Conservation (phyloP, 2,329 filamentous ascomycete species). For the Apiospora kogelbergensis region DNA sequence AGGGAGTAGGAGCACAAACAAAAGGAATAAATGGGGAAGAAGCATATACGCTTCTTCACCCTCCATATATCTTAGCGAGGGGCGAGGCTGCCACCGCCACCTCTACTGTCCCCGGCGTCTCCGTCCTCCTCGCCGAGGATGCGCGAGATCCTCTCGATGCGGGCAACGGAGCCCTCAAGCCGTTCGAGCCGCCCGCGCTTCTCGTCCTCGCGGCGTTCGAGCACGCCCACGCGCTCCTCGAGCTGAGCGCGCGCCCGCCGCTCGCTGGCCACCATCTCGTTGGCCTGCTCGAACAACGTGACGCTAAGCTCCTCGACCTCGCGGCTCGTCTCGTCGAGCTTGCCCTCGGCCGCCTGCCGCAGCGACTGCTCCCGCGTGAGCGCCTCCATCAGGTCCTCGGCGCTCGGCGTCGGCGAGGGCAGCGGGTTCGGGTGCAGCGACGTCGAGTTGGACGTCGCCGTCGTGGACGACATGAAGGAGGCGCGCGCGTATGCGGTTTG, state of each 20-base stretch:
- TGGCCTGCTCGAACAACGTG: slow-evolving; percentile 77
- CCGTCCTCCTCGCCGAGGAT: slow-evolving; percentile 7
- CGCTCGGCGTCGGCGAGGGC: slow-evolving; percentile 23
- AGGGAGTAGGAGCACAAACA: background rate
- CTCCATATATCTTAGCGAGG: background rate
- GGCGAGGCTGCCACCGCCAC: background rate
- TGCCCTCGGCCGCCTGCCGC: slow-evolving; percentile 67
- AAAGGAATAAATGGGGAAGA: background rate
- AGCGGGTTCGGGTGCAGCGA: slow-evolving; percentile 18
- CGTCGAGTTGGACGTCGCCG: slow-evolving; percentile 15
- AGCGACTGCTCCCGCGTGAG: slow-evolving; percentile 66
- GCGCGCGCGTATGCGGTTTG: slow-evolving; percentile 11
- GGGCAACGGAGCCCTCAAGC: slow-evolving; percentile 67
- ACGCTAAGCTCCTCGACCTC: slow-evolving; percentile 80
- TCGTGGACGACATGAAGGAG: background rate
- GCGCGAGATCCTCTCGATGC: slow-evolving; percentile 64
- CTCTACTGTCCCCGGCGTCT: background rate
- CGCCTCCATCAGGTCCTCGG: slow-evolving; percentile 59
- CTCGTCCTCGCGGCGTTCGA: slow-evolving; percentile 70
- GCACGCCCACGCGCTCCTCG: slow-evolving; percentile 66
- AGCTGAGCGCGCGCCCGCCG: slow-evolving; percentile 68
- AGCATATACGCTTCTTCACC: background rate
- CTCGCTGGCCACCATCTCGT: slow-evolving; percentile 83
- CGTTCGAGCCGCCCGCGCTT: slow-evolving; percentile 68
- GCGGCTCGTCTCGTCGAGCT: slow-evolving; percentile 62